Percentiles rank a stretch among this genome's conserved stretches.
Evolutionary conservation across 1,139 yeast species (phyloP).

Genomic region (Zhuliangozyma parablackwelliae): DNA sequence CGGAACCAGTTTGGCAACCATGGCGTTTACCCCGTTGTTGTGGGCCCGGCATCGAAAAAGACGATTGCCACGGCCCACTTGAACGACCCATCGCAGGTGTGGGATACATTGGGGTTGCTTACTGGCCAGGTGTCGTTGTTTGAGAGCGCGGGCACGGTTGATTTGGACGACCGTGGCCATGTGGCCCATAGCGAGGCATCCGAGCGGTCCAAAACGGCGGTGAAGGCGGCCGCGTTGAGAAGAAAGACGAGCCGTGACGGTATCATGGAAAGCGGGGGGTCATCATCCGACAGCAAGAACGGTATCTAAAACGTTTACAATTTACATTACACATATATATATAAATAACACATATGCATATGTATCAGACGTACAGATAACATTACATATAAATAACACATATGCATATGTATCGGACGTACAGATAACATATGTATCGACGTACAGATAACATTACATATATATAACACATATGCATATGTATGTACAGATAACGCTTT

Average conservation of each 20-base stretch:
- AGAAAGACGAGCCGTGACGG: conserved; percentile 9
- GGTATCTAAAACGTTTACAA: too few species aligned
- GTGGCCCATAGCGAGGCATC: conserved; percentile 45
- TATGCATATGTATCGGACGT: too few species aligned
- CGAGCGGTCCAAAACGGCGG: conserved; percentile 34
- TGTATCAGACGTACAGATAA: too few species aligned
- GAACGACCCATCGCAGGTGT: conserved; percentile 78
- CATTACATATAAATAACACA: too few species aligned
- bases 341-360: too few species aligned
- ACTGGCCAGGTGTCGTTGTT: conserved; percentile 72
- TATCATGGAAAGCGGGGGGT: too few species aligned
- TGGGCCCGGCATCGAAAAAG: conserved; percentile 89
- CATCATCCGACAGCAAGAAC: too few species aligned
- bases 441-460: too few species aligned
- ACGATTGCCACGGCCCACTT: conserved; percentile 88
- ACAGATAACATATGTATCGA: too few species aligned
- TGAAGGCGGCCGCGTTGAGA: conserved; percentile 27
- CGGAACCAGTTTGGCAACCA: conserved; percentile 45
- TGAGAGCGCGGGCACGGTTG: conserved; percentile 73
- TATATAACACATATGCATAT: too few species aligned
- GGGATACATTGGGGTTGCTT: conserved; percentile 77
- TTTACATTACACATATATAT: too few species aligned
- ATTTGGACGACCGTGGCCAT: conserved; percentile 73
- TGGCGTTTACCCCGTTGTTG: conserved; percentile 84
- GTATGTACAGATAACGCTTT: too few species aligned